phyloP scores from a whole-genome alignment of 495 filamentous ascomycete genomes.

The Aspergillus heteromorphus region DNA sequence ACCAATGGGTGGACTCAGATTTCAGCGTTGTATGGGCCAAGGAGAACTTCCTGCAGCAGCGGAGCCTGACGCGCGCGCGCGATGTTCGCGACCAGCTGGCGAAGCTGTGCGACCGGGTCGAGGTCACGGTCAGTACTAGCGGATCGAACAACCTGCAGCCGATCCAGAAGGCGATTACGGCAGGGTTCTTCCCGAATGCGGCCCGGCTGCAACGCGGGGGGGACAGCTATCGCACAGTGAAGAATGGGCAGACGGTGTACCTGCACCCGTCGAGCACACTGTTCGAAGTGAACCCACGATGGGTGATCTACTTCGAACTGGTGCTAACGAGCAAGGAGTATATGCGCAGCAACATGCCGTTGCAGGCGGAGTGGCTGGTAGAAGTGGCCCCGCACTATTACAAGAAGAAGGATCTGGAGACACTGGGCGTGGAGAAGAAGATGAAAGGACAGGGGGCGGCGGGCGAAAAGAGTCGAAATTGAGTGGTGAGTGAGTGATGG shows the following conservation, averaged over 20 bases:
- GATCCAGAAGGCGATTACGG: constrained; percentile 81
- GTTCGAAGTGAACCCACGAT: constrained; percentile 78
- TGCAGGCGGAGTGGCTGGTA: constrained; percentile 78
- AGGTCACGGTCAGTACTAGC: constrained; percentile 66
- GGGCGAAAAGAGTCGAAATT: constrained; percentile 44
- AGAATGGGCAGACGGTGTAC: constrained; percentile 85
- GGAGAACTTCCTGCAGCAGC: constrained; percentile 93
- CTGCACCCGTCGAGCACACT: constrained; percentile 82
- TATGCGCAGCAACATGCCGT: constrained; percentile 80
- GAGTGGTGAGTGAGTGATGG: too few species aligned
- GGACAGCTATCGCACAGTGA: constrained; percentile 90
- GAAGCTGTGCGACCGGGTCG: constrained; percentile 92
- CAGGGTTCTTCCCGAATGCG: constrained; percentile 94
- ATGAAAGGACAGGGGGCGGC: constrained; percentile 56
- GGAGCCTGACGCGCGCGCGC: constrained; percentile 75
- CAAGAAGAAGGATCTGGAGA: constrained; percentile 88
- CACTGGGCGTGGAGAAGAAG: constrained; percentile 72
- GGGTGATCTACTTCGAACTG: constrained; percentile 87
- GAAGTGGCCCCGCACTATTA: constrained; percentile 96
- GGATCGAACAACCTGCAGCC: constrained; percentile 66
- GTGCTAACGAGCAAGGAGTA: constrained; percentile 94
- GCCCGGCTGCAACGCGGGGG: constrained; percentile 80
- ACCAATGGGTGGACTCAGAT: constrained; percentile 92
- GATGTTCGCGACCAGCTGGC: constrained; percentile 91
- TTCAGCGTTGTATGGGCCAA: constrained; percentile 84